Evolutionary conservation across 345 rosid species (phyloP), one percentile per base, ranked within the genome.

Genomic region (Aquilaria yunnanensis): DNA sequence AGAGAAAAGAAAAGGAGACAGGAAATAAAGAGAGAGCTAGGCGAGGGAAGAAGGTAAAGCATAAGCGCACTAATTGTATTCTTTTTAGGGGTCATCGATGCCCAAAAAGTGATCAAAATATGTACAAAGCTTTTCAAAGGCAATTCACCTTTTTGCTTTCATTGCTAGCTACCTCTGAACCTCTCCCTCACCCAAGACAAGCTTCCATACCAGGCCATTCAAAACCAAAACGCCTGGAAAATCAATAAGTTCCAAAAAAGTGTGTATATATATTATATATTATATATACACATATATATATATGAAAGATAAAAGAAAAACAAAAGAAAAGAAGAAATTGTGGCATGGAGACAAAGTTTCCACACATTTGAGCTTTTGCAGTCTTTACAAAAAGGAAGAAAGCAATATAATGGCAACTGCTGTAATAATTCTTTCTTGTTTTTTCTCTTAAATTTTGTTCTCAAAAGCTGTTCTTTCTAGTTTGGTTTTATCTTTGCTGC

Each of bases 261-360:
- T 23, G 23, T 23, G 23, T 23, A 23, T 23, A 23, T 23, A 23
- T 23, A 23, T 23, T 23, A 23, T 23, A 23, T 23, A 23, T 23
- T 23, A 23, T 23, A 23, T 23, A 23, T 23, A 23, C 23, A 23
- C 23, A 23, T 23, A 23, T 23, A 23, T 23, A 23, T 23, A 23
- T 23, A 23, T 3, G 48, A 51, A 32, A 51, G 50, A 50, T 30
- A 9, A 16, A 57, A 43, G 54, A 59, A 47, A 53, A 34, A 23
- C 31, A 54, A 41, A 70, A 66, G 33, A 58, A 43, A 41, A 57
- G 32, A 51, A 30, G 56, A 54, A 69, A 67, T 57, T 70, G 43
- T 37, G 70, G 80, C 54, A 66, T 72, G 77, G 81, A 76, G 86
- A 84, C 84, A 79, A 75, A 79, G 81, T 81, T 81, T 81, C 89